Evolutionary conservation across 192 early-diverging fungal species (phyloP).

Genomic region (Coemansia biformis): DNA sequence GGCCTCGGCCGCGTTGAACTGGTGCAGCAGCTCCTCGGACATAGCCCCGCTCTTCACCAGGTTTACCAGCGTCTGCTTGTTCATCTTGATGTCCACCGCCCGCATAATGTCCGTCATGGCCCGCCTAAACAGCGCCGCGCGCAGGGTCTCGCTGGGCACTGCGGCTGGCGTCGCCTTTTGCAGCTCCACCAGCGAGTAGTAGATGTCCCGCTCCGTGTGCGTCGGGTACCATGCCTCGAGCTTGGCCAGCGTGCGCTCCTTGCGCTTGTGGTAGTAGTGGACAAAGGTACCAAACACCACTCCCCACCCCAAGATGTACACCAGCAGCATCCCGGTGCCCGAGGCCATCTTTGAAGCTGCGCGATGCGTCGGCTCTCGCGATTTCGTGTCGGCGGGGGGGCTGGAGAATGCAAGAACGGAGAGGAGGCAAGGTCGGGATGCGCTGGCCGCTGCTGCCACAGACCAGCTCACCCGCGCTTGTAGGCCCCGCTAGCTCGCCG

Average conservation of each 20-base stretch:
- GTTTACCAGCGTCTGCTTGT: slow-evolving; percentile 68
- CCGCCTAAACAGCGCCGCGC: slow-evolving; percentile 70
- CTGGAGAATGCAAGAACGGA: too few species aligned
- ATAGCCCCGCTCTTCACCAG: slow-evolving; percentile 75
- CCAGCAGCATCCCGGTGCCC: slow-evolving; percentile 46
- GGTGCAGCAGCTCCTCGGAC: slow-evolving; percentile 75
- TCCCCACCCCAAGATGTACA: slow-evolving; percentile 51
- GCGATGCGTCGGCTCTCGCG: too few species aligned
- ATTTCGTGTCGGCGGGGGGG: too few species aligned
- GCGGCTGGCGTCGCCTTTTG: slow-evolving; percentile 48
- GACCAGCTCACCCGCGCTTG: too few species aligned
- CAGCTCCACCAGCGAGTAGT: slow-evolving; percentile 57
- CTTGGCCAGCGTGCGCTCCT: slow-evolving; percentile 40
- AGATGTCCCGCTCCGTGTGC: slow-evolving; percentile 59
- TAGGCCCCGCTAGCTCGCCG: too few species aligned
- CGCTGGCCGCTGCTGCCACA: too few species aligned
- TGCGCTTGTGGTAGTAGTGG: slow-evolving; percentile 53
- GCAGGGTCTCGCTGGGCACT: slow-evolving; percentile 56
- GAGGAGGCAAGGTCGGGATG: too few species aligned
- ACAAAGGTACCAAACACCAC: slow-evolving; percentile 54
- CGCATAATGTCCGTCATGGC: slow-evolving; percentile 74
- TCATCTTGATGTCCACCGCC: slow-evolving; percentile 66
- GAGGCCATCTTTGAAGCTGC: slow-evolving; percentile 50
- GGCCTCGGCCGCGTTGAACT: slow-evolving; percentile 70
- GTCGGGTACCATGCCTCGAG: slow-evolving; percentile 66